Evolutionary conservation across 2,329 filamentous ascomycete species (phyloP), one percentile per base, ranked within the genome.

Genomic region (Colletotrichum noveboracense): DNA sequence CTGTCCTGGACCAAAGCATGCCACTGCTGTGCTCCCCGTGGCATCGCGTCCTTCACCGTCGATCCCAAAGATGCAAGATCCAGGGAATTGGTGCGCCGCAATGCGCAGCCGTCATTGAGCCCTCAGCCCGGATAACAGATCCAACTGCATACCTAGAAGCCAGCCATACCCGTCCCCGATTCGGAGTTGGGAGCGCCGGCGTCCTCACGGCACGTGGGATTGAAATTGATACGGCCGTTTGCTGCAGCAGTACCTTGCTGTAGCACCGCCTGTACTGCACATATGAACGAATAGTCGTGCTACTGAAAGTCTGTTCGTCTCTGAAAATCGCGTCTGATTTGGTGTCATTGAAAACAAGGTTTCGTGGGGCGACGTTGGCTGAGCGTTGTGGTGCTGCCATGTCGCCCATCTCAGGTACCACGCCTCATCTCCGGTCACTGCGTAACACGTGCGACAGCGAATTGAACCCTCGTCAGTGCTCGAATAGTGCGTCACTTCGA

Each of bases 131-230:
- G 38, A 48, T 48, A n/a, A n/a, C 38, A 48, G 43, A 48, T 48
- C 43, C 43, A 52, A 52, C 43, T 21, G 43, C 43, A 52, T 52
- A 12, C 10, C 43, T 52, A 52, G n/a, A 21, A 52, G 43, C n/a
- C 61, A 73, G 56, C 58, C 58, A 56, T 61, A 62, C 36, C 67
- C 68, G 68, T 56, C 55, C 67, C 72, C 60, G 72, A 52, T 43
- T 66, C 67, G 60, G 68, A 61, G 10, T 61, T 60, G 68, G 66
- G 38, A 66, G 61, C 68, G 55, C 72, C 61, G 61, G 72, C 52
- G 60, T 30, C 14, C 36, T 71, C 18, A 36, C 36, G 28, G 52
- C 72, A 71, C 68, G 72, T 66, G 60, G 52, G n/a, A 9, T 21
- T 34, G 26, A 30, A 30, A 7, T 34, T 26, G 56, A 34, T 55